phyloP scores from a whole-genome alignment of 768 basidiomycete genomes.

The Pulveroboletus ravenelii region DNA sequence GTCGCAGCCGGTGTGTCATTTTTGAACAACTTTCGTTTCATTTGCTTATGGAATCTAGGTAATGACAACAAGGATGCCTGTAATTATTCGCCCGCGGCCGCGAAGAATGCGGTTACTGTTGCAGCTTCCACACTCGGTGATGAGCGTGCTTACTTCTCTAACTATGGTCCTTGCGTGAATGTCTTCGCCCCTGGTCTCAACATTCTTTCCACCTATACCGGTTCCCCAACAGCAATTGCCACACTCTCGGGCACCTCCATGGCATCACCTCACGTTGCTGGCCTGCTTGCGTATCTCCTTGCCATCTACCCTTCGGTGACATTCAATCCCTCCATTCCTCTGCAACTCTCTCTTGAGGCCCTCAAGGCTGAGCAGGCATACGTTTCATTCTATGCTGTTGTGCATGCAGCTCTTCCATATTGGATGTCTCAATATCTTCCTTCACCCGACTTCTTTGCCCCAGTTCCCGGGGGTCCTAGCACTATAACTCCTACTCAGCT shows the following conservation, averaged over 20 bases:
- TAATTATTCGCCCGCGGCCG: conserved; percentile 85
- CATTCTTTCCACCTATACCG: conserved; percentile 85
- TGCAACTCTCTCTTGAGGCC: conserved; percentile 35
- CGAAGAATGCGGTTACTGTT: conserved; percentile 89
- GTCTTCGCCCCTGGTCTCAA: conserved; percentile 90
- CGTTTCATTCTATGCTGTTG: conserved; percentile 49
- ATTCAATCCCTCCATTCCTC: conserved; percentile 51
- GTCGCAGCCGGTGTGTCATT: conserved; percentile 82
- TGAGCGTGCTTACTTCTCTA: conserved; percentile 88
- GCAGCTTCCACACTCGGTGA: conserved; percentile 84
- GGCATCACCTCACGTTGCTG: conserved; percentile 92
- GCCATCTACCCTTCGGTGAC: conserved; percentile 72
- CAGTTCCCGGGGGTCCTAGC: conserved; percentile 39
- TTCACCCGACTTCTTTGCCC: conserved; percentile 40
- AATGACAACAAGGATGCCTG: conserved; percentile 90
- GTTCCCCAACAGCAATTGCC: conserved; percentile 52
- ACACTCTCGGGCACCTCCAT: conserved; percentile 90
- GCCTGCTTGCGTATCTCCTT: conserved; percentile 87
- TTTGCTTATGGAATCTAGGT: conserved; percentile 34
- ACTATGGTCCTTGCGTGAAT: conserved; percentile 86
- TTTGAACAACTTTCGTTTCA: neutral
- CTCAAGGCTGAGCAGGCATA: conserved; percentile 33
- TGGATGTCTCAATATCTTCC: conserved; percentile 59
- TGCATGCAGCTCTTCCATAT: conserved; percentile 50
- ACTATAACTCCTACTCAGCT: conserved; percentile 64